phyloP scores from a whole-genome alignment of 2,329 filamentous ascomycete species.

The Ceratocystis huliohia region DNA sequence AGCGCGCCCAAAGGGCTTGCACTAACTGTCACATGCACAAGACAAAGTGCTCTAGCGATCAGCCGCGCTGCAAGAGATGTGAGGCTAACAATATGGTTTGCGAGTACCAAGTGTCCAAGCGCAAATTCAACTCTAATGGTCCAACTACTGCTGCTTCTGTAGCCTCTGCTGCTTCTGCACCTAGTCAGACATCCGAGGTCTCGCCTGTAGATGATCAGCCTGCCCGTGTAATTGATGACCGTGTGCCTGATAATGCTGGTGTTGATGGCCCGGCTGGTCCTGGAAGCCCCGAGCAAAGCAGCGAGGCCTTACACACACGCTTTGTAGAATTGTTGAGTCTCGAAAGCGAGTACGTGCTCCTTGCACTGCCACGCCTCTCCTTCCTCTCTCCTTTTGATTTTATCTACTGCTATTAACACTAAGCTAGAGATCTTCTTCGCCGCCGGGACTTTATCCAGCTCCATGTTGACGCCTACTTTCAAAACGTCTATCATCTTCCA shows the following conservation, averaged over 20 bases:
- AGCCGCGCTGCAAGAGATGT: constrained; percentile 32
- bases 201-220: constrained; percentile 14
- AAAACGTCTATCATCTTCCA: constrained; percentile 30
- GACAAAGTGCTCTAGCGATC: constrained; percentile 33
- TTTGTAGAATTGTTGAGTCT: constrained; percentile 18
- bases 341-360: constrained; percentile 19
- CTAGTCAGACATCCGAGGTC: not conserved
- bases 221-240: constrained; percentile 15
- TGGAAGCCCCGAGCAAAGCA: constrained; percentile 15
- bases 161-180: not conserved
- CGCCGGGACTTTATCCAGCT: constrained; percentile 29
- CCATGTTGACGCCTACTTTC: constrained; percentile 32
- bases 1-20: constrained; percentile 34
- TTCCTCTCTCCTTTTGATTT: not conserved
- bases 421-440: constrained; percentile 27
- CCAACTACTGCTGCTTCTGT: not conserved
- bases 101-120: constrained; percentile 32
- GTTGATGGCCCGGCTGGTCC: constrained; percentile 14
- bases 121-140: constrained; percentile 27
- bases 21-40: constrained; percentile 33
- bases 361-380: not conserved
- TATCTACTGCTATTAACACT: not conserved
- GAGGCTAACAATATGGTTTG: constrained; percentile 28
- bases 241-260: constrained; percentile 19
- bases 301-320: constrained; percentile 16